phyloP scores from a whole-genome alignment of 306 rosid species.

The Acacia melanoxylon region DNA sequence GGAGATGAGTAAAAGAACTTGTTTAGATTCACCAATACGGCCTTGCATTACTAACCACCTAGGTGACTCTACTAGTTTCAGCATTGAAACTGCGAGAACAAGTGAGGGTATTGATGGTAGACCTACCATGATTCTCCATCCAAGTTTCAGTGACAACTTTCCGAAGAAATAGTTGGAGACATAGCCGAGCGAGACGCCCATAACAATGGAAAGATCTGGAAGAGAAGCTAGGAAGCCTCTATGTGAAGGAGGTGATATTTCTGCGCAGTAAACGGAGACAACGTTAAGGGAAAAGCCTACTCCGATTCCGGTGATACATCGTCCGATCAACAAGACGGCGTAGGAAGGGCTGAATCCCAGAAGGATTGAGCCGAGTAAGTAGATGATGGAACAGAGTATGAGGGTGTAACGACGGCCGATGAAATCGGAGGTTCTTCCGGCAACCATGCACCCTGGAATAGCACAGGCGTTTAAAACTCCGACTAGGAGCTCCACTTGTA shows the following conservation, averaged over 20 bases:
- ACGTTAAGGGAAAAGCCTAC: constrained; percentile 63
- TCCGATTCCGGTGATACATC: constrained; percentile 56
- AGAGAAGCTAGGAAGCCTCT: constrained; percentile 54
- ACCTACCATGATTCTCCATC: constrained; percentile 63
- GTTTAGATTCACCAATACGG: neutral
- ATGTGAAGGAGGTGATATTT: constrained; percentile 45
- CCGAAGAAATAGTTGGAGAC: constrained; percentile 46
- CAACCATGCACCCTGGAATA: constrained; percentile 48
- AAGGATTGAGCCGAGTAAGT: constrained; percentile 47
- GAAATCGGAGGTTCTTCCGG: constrained; percentile 55
- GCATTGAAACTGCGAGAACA: constrained; percentile 29
- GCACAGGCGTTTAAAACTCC: constrained; percentile 38
- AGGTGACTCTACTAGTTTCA: constrained; percentile 43
- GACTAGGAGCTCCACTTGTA: constrained; percentile 51
- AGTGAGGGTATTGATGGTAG: constrained; percentile 55
- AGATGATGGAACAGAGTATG: constrained; percentile 34
- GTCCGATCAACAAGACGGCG: constrained; percentile 34
- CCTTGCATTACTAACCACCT: neutral
- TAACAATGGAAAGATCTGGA: constrained; percentile 51
- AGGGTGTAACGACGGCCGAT: constrained; percentile 63
- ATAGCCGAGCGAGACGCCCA: constrained; percentile 54
- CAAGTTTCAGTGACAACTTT: constrained; percentile 35
- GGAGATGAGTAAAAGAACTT: neutral
- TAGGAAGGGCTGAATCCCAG: constrained; percentile 61
- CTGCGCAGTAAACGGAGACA: constrained; percentile 66